Base-by-base conservation (phyloP, 768 basidiomycete species). In the Russula earlei region DNA sequence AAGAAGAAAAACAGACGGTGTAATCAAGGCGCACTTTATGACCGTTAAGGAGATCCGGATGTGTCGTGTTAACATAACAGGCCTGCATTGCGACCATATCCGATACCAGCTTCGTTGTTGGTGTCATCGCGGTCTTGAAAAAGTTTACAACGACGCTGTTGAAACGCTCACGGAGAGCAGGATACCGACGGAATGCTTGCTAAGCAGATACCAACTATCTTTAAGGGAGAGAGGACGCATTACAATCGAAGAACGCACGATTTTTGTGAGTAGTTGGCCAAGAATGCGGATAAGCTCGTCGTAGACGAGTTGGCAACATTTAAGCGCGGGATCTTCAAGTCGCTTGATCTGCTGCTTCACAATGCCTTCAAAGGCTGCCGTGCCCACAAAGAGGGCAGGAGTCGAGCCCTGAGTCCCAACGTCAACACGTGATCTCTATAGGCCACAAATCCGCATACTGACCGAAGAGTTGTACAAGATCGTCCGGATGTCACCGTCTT, bases 11-110 rank as follows among this genome's bases (percentile, higher is more conserved):
- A 40, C 4, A 19, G 8, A 15, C 20, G 17, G 45, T 42, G 12
- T 22, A 9, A 11, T 22, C 22, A 8, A 40, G 17, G 65, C 66
- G 37, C 52, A 78, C 87, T 73, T 87, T 93, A 74, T 99, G 95
- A 22, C 96, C 96, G 59, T 84, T 89, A 67, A 99, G 81, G 74
- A 99, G 98, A 72, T 99, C 96, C 1, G 96, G 96, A 68, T 99
- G 96, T 1, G 95, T 98, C 14, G 96, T 98, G 74, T 99, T 99
- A 65, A 99, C 87, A 68, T 98, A 99, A 69, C 92, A 95, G 36
- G 94, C 92, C 75, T 98, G 95, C 93, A 97, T 97, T 87, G 89
- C 71, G 49, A 97, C 93, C 75, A 99, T 81, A 64, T 99, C 95
- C 10, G 79, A 68, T 12, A 99, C 95, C 44, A 99, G 82, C 70